Percentiles rank a stretch among this genome's conserved stretches.
Evolutionary conservation across 2,329 filamentous ascomycete species (phyloP).

Genomic region (Apiospora hydei): DNA sequence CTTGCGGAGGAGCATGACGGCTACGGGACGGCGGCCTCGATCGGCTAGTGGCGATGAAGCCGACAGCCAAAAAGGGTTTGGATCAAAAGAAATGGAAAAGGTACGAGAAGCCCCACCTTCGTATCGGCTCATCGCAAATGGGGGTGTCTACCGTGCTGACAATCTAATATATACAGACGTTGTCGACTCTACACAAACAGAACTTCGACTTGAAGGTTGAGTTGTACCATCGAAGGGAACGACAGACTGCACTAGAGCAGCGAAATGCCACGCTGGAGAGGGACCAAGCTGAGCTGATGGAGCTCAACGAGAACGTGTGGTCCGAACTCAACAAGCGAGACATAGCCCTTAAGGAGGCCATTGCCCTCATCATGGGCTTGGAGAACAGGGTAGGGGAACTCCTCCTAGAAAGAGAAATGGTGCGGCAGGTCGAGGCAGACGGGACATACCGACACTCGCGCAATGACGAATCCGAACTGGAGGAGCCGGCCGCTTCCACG

Average conservation of each 20-base stretch:
- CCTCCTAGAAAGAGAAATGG: slow-evolving; percentile 60
- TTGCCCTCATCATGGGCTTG: slow-evolving; percentile 71
- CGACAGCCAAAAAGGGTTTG: slow-evolving; percentile 61
- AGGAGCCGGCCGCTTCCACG: neutral
- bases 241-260: slow-evolving; percentile 65
- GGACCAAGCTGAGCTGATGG: slow-evolving; percentile 60
- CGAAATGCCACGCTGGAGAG: slow-evolving; percentile 62
- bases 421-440: slow-evolving; percentile 56
- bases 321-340: slow-evolving; percentile 72
- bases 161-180: slow-evolving; percentile 52
- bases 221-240: slow-evolving; percentile 72
- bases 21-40: slow-evolving; percentile 49
- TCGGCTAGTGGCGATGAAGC: slow-evolving; percentile 52
- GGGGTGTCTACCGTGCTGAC: slow-evolving; percentile 17
- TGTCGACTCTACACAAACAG: slow-evolving; percentile 75
- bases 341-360: slow-evolving; percentile 74
- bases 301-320: slow-evolving; percentile 65
- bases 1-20: slow-evolving; percentile 39
- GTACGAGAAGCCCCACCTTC: slow-evolving; percentile 46
- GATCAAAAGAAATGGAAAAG: slow-evolving; percentile 73
- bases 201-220: slow-evolving; percentile 81
- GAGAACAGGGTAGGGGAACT: slow-evolving; percentile 66
- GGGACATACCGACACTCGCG: slow-evolving; percentile 44
- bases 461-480: slow-evolving; percentile 31
- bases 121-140: neutral